Evolutionary conservation across 139 green algal species (phyloP).

Genomic region (Chlorella vulgaris): DNA sequence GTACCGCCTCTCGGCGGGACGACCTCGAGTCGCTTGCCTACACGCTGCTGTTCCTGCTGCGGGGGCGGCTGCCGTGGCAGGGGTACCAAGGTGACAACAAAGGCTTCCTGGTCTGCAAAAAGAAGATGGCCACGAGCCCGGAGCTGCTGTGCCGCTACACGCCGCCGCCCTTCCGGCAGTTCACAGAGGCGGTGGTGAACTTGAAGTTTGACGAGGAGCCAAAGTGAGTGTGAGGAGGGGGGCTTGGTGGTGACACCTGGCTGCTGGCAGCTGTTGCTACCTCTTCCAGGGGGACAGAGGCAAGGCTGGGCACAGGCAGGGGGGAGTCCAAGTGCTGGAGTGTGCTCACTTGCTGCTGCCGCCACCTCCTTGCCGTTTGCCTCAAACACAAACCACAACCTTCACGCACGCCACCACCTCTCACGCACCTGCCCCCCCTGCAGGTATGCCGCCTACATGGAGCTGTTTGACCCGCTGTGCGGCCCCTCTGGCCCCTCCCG

Average conservation of each 20-base stretch:
- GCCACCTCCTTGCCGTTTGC: too few species aligned
- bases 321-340: too few species aligned
- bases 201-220: conserved; percentile 98
- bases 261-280: background rate
- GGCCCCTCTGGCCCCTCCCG: conserved; percentile 67
- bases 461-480: conserved; percentile 95
- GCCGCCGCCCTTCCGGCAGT: conserved; percentile 92
- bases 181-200: conserved; percentile 96
- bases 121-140: conserved; percentile 98
- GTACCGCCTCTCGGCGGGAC: conserved; percentile 92
- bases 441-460: conserved; percentile 88
- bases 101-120: conserved; percentile 99
- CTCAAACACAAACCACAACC: too few species aligned
- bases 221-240: background rate
- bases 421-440: conserved; percentile 31
- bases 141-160: conserved; percentile 98
- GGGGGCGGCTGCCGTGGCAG: conserved; percentile 90
- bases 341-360: too few species aligned
- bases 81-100: conserved; percentile 99
- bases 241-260: background rate
- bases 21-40: conserved; percentile 98
- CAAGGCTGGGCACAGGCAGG: too few species aligned
- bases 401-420: background rate
- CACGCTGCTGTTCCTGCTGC: conserved; percentile 98
- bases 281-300: too few species aligned